Evolutionary conservation across 768 basidiomycete species (phyloP), one percentile per base, ranked within the genome.

Genomic region (Agrocybe chaxingu): DNA sequence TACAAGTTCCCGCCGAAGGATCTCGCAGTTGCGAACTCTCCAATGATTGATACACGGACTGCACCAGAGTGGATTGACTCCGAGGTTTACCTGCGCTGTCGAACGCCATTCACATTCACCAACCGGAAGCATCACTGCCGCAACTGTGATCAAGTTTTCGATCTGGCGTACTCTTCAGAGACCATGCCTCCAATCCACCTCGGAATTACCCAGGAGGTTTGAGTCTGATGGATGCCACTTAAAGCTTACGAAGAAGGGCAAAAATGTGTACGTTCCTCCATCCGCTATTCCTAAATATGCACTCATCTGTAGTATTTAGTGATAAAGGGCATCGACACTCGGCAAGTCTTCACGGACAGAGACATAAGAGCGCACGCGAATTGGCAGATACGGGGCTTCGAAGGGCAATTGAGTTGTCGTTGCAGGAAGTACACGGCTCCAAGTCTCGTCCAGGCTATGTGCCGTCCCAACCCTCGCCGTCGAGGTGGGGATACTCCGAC

Each of bases 41-140:
- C 85, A 9, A 92, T 94, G 89, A 87, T 92, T 4, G 89, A 93
- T 62, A 93, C 93, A 0, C 80, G 87, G 59, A 91, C 87, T 0
- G 90, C 97, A 0, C 97, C 97, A 1, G 91, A 96, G 64, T 99
- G 97, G 97, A 88, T 92, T 39, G 96, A 98, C 65, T 93, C 93
- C 0, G 92, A 97, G 41, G 82, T 94, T 11, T 99, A 97, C 66
- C 81, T 96, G 51, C 84, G 93, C 13, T 99, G 97, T 67, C 82
- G 97, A 12, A 85, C 89, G 0, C 66, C 91, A 0, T 99, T 99
- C 68, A 82, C 85, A 0, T 94, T 98, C 65, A 97, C 94, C 30
- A 98, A 98, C 64, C 81, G 97, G 45, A 98, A 98, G 65, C 97
- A 99, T 61, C 97, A 99, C 62, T 99, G 97, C 65, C 84, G 97